Evolutionary conservation across 208 protist species (phyloP), one percentile per base, ranked within the genome.

Genomic region (Wallacemonas sp.): DNA sequence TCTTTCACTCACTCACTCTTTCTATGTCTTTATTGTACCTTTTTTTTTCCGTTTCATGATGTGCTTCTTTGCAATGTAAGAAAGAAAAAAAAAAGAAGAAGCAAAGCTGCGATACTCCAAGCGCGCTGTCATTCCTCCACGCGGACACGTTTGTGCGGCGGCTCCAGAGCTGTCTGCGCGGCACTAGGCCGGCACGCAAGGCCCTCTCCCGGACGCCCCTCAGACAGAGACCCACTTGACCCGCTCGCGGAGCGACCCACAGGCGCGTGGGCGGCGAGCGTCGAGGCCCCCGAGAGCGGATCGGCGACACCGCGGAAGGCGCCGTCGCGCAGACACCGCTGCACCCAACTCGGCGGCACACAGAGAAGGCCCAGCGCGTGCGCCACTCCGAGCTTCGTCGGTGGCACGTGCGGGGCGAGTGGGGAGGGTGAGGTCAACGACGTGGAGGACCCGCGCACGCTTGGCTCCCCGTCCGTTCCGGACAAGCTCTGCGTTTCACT

Each of bases 261-360:
- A n/a, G n/a, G n/a, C n/a, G n/a, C n/a, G n/a, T n/a, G n/a, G n/a
- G n/a, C n/a, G n/a, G n/a, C n/a, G n/a, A n/a, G n/a, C n/a, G n/a
- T n/a, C n/a, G n/a, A n/a, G n/a, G n/a, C n/a, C n/a, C n/a, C n/a
- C n/a, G n/a, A n/a, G n/a, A n/a, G n/a, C n/a, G n/a, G n/a, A n/a
- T n/a, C n/a, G n/a, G n/a, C n/a, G n/a, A n/a, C n/a, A n/a, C n/a
- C n/a, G n/a, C n/a, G n/a, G 48, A 73, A 70, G 26, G 12, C 2
- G 2, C 70, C 70, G 2, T 45, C 65, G 20, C 72, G 59, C 45
- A 88, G 55, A 52, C 80, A 87, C 14, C 70, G 55, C 48, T 92
- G 82, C n/a, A 92, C 67, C 86, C 86, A 92, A 29, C 67, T 68
- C 44, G 84, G 57, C n/a, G 67, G 70, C 31, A 87, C 77, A 48